Percentiles rank a stretch among this genome's conserved stretches.
Evolutionary conservation across 2,329 filamentous ascomycete species (phyloP).

Genomic region (Colletotrichum abscissum): DNA sequence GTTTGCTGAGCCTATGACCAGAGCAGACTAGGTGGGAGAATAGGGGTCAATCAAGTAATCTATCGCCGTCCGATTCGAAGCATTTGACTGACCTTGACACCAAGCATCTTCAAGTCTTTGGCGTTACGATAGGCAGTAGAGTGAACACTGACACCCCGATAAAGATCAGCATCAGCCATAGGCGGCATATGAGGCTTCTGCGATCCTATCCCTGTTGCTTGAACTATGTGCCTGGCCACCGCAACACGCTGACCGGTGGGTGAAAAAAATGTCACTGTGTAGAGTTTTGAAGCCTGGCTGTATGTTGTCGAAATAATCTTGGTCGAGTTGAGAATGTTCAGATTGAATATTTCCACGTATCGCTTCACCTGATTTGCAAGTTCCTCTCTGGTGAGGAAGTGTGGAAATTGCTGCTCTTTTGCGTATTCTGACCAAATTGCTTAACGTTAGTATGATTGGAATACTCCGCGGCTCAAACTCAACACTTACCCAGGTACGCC

Average conservation of each 20-base stretch:
- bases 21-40: slow-evolving; percentile 37
- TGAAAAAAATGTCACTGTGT: slow-evolving; percentile 41
- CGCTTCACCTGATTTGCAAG: slow-evolving; percentile 39
- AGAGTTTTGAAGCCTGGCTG: slow-evolving; percentile 38
- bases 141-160: slow-evolving; percentile 4
- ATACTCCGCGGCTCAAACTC: background rate
- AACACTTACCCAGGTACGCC: slow-evolving; percentile 45
- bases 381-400: slow-evolving; percentile 40
- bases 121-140: slow-evolving; percentile 3
- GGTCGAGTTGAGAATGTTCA: slow-evolving; percentile 43
- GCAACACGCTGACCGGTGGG: slow-evolving; percentile 18
- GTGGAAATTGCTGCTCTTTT: slow-evolving; percentile 14
- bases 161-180: slow-evolving; percentile 27
- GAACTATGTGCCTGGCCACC: slow-evolving; percentile 41
- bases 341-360: slow-evolving; percentile 43
- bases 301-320: slow-evolving; percentile 42
- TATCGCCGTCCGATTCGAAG: background rate
- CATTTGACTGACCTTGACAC: background rate
- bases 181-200: slow-evolving; percentile 40
- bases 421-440: background rate
- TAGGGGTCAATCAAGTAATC: background rate
- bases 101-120: background rate
- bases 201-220: slow-evolving; percentile 40
- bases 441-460: background rate
- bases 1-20: slow-evolving; percentile 52